Conservation (phyloP, 768 basidiomycete genomes). For the Kwoniella heveanensis region DNA sequence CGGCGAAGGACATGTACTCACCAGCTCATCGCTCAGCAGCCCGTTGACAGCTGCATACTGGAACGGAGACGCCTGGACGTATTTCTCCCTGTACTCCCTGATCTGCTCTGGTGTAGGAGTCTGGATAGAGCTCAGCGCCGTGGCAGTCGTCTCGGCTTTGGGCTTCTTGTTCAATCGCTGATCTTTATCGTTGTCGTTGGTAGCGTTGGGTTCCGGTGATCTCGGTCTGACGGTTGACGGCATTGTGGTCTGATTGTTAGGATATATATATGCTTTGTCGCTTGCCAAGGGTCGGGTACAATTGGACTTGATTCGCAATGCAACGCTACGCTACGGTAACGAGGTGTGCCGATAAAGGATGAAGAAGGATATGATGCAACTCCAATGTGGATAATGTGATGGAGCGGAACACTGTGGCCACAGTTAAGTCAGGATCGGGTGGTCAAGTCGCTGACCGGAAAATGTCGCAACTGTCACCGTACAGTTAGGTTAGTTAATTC, state of each 20-base stretch:
- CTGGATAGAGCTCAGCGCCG: slow-evolving; percentile 19
- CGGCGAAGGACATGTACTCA: no score
- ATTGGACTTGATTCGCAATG: no score
- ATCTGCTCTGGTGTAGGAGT: slow-evolving; percentile 21
- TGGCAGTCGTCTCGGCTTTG: slow-evolving; percentile 11
- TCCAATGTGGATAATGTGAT: neutral
- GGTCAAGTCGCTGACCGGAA: neutral
- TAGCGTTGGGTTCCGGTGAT: slow-evolving; percentile 8
- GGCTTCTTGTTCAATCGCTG: slow-evolving; percentile 7
- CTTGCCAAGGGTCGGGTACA: no score
- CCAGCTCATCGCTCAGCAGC: slow-evolving; percentile 79
- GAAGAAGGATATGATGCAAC: slow-evolving; percentile 1
- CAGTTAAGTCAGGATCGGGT: neutral
- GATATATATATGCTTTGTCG: neutral
- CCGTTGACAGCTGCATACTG: slow-evolving; percentile 78
- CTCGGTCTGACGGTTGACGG: slow-evolving; percentile 16
- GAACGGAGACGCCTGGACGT: slow-evolving; percentile 69
- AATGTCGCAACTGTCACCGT: slow-evolving; percentile 2
- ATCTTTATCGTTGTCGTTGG: neutral
- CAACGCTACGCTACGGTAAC: no score
- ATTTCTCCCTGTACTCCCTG: slow-evolving; percentile 56
- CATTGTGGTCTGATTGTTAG: slow-evolving; percentile 5
- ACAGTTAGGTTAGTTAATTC: neutral
- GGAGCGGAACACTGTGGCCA: neutral
- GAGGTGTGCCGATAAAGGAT: neutral